phyloP scores from a whole-genome alignment of 148 eudicot species.

The Spergularia bocconei region DNA sequence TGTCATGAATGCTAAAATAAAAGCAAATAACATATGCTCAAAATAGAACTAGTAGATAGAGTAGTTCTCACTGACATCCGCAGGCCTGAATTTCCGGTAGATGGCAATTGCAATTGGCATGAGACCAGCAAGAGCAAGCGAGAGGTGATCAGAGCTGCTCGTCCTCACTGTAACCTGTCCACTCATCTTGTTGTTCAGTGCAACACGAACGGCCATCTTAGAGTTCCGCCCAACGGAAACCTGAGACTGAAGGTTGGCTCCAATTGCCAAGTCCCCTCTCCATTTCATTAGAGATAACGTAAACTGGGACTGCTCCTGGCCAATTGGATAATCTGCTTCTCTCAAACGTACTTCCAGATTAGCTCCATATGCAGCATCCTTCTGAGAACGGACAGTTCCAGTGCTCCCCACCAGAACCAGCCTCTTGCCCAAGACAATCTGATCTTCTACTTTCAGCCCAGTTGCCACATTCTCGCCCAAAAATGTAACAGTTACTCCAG shows the following conservation, averaged over 20 bases:
- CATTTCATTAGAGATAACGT: constrained; percentile 54
- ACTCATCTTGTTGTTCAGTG: constrained; percentile 84
- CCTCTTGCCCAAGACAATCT: constrained; percentile 61
- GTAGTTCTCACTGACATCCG: constrained; percentile 51
- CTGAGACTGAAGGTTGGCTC: constrained; percentile 64
- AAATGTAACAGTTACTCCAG: constrained; percentile 68
- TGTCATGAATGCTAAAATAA: constrained; percentile 1
- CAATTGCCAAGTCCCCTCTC: constrained; percentile 65
- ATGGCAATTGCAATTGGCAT: constrained; percentile 60
- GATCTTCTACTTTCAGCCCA: constrained; percentile 81
- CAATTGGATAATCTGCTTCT: constrained; percentile 58
- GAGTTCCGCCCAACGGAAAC: constrained; percentile 70
- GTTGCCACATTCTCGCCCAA: constrained; percentile 81
- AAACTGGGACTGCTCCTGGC: constrained; percentile 55
- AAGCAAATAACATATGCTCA: constrained; percentile 12
- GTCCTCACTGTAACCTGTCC: constrained; percentile 85
- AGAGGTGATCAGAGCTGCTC: constrained; percentile 81
- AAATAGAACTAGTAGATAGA: constrained; percentile 50
- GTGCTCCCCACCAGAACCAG: constrained; percentile 62
- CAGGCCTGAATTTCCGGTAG: constrained; percentile 63
- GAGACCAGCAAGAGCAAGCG: constrained; percentile 68
- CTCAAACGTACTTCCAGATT: constrained; percentile 55
- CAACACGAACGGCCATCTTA: constrained; percentile 74
- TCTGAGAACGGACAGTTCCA: constrained; percentile 54
- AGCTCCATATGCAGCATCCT: constrained; percentile 68